These are phyloP conservation scores for Mrakia hoshinonis DNA, from an alignment of 768 basidiomycete species.

Conservation along the genomic window DNA sequence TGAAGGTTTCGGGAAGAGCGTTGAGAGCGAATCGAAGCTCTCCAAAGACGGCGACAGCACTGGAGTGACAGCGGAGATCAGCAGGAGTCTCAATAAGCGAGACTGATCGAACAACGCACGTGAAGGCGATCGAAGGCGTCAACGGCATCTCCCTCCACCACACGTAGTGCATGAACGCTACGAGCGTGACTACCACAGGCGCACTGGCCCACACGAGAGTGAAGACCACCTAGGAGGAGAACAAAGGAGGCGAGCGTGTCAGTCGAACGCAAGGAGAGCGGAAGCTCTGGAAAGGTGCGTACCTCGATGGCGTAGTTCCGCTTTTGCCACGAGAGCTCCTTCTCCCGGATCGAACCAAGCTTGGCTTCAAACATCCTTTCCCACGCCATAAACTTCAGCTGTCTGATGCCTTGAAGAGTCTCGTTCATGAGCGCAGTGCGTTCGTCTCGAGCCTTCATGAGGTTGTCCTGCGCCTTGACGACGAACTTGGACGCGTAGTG, in stretches of 20 bases:
- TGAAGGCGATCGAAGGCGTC: slow-evolving; percentile 80
- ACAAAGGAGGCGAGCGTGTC: too few relatives aligned
- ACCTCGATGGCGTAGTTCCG: slow-evolving; percentile 82
- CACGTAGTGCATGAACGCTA: slow-evolving; percentile 22
- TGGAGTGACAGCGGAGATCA: neutral
- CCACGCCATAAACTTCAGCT: slow-evolving; percentile 74
- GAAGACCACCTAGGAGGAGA: too few relatives aligned
- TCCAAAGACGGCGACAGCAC: slow-evolving; percentile 55
- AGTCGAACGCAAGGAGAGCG: too few relatives aligned
- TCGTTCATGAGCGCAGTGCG: slow-evolving; percentile 88
- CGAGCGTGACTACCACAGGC: slow-evolving; percentile 39
- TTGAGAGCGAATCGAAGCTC: slow-evolving; percentile 59
- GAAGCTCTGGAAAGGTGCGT: too few relatives aligned
- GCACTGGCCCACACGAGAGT: slow-evolving; percentile 52
- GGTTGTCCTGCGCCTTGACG: slow-evolving; percentile 65
- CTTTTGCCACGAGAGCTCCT: slow-evolving; percentile 65
- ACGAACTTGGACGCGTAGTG: slow-evolving; percentile 75
- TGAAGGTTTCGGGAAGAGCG: slow-evolving; percentile 81
- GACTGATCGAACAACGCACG: slow-evolving; percentile 38
- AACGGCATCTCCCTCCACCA: slow-evolving; percentile 38
- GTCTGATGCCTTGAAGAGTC: slow-evolving; percentile 36
- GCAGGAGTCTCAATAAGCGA: neutral
- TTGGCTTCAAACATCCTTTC: slow-evolving; percentile 78
- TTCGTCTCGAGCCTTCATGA: slow-evolving; percentile 88
- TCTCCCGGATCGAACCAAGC: slow-evolving; percentile 63